Conservation (phyloP, 805 yeast genomes). For the Candida ortonii region DNA sequence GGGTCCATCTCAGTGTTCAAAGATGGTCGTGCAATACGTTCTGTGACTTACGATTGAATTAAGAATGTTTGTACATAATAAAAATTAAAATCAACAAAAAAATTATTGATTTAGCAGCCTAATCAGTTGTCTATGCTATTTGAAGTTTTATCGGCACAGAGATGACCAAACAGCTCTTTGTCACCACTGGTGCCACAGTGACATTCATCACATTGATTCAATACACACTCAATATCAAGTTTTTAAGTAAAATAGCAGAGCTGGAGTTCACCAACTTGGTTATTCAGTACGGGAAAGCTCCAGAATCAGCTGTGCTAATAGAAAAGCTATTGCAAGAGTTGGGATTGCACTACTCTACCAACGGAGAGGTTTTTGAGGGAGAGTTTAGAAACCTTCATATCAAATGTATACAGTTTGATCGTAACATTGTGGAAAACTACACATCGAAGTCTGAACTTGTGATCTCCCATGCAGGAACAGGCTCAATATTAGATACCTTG, state of each 20-base stretch:
- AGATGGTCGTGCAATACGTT: too few relatives aligned
- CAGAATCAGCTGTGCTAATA: slow-evolving; percentile 14
- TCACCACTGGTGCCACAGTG: slow-evolving; percentile 91
- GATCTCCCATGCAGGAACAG: slow-evolving; percentile 89
- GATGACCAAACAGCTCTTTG: slow-evolving; percentile 37
- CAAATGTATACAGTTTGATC: slow-evolving; percentile 47
- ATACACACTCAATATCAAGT: slow-evolving; percentile 35
- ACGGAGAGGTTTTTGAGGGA: background rate
- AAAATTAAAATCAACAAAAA: too few relatives aligned
- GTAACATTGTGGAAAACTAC: slow-evolving; percentile 36
- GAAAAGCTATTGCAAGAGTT: slow-evolving; percentile 6
- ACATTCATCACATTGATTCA: slow-evolving; percentile 63
- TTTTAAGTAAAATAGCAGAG: slow-evolving; percentile 35
- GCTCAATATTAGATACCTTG: slow-evolving; percentile 80
- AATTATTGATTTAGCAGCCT: background rate
- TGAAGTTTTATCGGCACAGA: too few relatives aligned
- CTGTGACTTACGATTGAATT: too few relatives aligned
- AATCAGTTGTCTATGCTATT: too few relatives aligned
- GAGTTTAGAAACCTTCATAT: slow-evolving; percentile 34
- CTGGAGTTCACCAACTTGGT: slow-evolving; percentile 41
- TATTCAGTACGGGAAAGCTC: slow-evolving; percentile 56
- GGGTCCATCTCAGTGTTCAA: too few relatives aligned
- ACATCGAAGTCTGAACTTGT: slow-evolving; percentile 55
- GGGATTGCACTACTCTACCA: background rate
- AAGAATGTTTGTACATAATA: too few relatives aligned